phyloP scores from a whole-genome alignment of 257 asterid species.

The Mitragyna speciosa region DNA sequence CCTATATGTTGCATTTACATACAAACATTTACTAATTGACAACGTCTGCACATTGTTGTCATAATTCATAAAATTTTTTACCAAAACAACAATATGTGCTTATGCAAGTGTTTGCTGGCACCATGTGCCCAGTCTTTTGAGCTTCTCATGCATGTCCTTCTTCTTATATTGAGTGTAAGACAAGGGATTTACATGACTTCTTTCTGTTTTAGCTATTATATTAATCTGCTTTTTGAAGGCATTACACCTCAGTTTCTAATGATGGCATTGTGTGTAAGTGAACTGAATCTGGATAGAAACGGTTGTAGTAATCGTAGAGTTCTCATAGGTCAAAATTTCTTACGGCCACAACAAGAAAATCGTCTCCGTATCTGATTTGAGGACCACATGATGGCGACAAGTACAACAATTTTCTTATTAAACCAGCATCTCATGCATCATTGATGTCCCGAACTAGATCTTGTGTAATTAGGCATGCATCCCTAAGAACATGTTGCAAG shows the following conservation, averaged over 20 bases:
- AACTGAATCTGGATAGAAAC: background rate
- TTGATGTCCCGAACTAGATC: background rate
- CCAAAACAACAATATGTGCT: background rate
- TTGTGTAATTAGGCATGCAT: background rate
- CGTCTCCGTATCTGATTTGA: slow-evolving; percentile 17
- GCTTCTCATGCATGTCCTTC: background rate
- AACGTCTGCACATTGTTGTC: background rate
- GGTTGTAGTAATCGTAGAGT: slow-evolving; percentile 10
- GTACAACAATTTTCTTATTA: background rate
- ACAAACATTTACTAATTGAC: background rate
- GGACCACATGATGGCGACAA: slow-evolving; percentile 30
- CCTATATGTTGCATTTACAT: background rate
- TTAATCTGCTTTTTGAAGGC: slow-evolving; percentile 5
- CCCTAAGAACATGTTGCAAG: background rate
- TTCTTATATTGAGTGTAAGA: background rate
- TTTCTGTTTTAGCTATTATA: background rate
- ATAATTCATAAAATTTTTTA: background rate
- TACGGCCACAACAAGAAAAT: slow-evolving; percentile 24
- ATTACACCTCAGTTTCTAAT: background rate
- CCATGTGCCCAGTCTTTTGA: background rate
- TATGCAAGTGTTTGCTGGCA: background rate
- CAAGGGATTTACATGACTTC: background rate
- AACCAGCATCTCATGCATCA: background rate
- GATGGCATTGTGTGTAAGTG: slow-evolving; percentile 8
- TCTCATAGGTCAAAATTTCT: slow-evolving; percentile 11